These are phyloP conservation scores for Ustilago crameri DNA, from an alignment of 1,284 basidiomycete genomes.

Conservation along the genomic window DNA sequence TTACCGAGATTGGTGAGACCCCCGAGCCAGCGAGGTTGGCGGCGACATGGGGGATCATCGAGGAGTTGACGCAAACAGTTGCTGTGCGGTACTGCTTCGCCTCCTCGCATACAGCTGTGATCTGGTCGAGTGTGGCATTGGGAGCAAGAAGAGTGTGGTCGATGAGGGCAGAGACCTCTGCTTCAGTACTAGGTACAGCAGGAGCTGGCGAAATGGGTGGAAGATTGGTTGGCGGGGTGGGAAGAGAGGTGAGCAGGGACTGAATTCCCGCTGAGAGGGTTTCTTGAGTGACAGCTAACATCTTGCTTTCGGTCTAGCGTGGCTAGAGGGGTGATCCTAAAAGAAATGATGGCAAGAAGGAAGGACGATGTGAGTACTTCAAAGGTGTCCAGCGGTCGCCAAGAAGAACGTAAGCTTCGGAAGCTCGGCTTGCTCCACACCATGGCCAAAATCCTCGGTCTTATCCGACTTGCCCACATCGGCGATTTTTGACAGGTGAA, in stretches of 20 bases:
- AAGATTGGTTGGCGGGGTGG: constrained; percentile 14
- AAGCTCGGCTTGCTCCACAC: constrained; percentile 17
- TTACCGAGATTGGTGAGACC: constrained; percentile 48
- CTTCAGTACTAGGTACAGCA: constrained; percentile 29
- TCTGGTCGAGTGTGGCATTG: constrained; percentile 43
- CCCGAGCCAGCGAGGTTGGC: constrained; percentile 68
- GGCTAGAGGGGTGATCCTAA: background rate
- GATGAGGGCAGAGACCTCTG: constrained; percentile 48
- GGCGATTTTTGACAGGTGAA: background rate
- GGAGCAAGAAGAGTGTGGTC: constrained; percentile 65
- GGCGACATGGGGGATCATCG: constrained; percentile 71
- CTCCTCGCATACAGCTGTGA: constrained; percentile 42
- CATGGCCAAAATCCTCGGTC: background rate
- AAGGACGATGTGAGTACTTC: constrained; percentile 4
- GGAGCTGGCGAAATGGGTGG: constrained; percentile 31
- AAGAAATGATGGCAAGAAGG: background rate
- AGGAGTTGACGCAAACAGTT: constrained; percentile 61
- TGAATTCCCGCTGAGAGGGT: constrained; percentile 22
- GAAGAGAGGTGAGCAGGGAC: constrained; percentile 26
- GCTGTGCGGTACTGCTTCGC: constrained; percentile 48
- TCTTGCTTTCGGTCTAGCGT: background rate
- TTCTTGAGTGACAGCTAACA: constrained; percentile 22
- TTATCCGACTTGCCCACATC: background rate
- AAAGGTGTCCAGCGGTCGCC: background rate
- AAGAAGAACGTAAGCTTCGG: constrained; percentile 5